Conservation (phyloP, 2,329 filamentous ascomycete genomes). For the Alternaria conjuncta region DNA sequence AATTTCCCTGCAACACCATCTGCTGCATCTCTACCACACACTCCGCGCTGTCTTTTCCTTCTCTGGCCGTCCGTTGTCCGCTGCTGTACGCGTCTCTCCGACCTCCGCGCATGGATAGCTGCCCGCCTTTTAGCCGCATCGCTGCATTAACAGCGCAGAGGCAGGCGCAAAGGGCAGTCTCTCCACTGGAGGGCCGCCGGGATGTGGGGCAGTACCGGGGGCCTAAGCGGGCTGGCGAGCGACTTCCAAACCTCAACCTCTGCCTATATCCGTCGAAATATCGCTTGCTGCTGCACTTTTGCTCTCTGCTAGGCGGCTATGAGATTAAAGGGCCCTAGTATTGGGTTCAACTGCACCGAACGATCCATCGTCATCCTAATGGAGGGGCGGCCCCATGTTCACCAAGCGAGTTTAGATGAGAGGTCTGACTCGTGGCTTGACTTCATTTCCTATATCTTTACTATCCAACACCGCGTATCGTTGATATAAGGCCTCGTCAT, state of each 20-base stretch:
- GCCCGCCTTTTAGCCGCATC: conserved; percentile 29
- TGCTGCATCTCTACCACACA: conserved; percentile 29
- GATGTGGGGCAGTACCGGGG: conserved; percentile 25
- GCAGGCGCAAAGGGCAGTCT: conserved; percentile 22
- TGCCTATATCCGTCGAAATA: conserved; percentile 32
- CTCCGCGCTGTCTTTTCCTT: conserved; percentile 5
- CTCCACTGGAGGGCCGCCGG: conserved; percentile 26
- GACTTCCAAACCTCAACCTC: conserved; percentile 40
- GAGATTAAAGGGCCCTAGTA: conserved; percentile 43
- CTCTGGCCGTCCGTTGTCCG: conserved; percentile 7
- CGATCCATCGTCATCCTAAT: conserved; percentile 13
- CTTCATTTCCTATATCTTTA: conserved; percentile 41
- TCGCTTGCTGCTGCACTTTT: conserved; percentile 11
- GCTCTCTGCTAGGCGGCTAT: conserved; percentile 22
- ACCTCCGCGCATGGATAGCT: conserved; percentile 13
- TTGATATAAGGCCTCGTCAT: conserved; percentile 21
- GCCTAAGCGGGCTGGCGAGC: conserved; percentile 7
- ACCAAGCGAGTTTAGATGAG: conserved; percentile 31
- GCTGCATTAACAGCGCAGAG: conserved; percentile 29
- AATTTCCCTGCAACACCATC: conserved; percentile 40
- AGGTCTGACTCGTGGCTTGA: conserved; percentile 44
- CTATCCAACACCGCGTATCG: conserved; percentile 13
- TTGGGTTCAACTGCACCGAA: conserved; percentile 23
- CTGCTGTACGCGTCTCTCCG: conserved; percentile 3
- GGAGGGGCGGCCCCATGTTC: conserved; percentile 28